Base-by-base conservation (phyloP, 2,329 filamentous ascomycete genomes). In the Amylocarpus encephaloides region DNA sequence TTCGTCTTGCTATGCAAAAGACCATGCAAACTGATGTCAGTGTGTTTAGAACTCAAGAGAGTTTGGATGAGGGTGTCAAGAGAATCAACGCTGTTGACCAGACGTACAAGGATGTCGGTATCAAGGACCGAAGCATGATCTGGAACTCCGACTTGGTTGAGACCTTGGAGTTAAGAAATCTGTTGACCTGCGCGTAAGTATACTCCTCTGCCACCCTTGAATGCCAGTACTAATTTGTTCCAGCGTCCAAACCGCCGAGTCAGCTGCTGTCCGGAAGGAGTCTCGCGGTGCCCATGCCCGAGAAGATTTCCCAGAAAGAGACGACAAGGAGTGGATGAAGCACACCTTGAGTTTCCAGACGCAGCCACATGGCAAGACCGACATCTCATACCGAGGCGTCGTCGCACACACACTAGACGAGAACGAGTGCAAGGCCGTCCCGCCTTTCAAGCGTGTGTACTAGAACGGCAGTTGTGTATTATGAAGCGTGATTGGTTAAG, bases 61-160 rank as follows among this genome's bases (percentile, higher is more conserved):
- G 83, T 60, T 80, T 97, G 70, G 89, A 96, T 62, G 88, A 96
- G 72, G 92, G 92, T 80, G 91, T 95, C 55, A 76, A 78, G 71
- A 91, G 84, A 77, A 93, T 97, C 70, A 82, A 74, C 59, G 83
- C 89, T 61, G 88, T 97, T 62, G 92, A 97, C 69, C 71, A 79
- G 63, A 79, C 76, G 64, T 97, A 86, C 74, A 73, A 77, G 63
- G 78, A 96, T 66, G 85, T 97, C 62, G 88, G 89, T 66, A 96
- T 88, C 75, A 95, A 95, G 82, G 92, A 97, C 72, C 87, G 93
- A 71, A 94, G 88, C 79, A 96, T 97, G 92, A 97, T 97, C 77
- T 97, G 92, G 92, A 97, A 97, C 83, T 90, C 88, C 19, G 92
- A 97, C 67, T 82, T 97, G 35, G 89, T 95, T 55, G 92, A 97